Base-by-base conservation (phyloP, 2,329 filamentous ascomycete genomes). In the Fusarium fracticaudum region DNA sequence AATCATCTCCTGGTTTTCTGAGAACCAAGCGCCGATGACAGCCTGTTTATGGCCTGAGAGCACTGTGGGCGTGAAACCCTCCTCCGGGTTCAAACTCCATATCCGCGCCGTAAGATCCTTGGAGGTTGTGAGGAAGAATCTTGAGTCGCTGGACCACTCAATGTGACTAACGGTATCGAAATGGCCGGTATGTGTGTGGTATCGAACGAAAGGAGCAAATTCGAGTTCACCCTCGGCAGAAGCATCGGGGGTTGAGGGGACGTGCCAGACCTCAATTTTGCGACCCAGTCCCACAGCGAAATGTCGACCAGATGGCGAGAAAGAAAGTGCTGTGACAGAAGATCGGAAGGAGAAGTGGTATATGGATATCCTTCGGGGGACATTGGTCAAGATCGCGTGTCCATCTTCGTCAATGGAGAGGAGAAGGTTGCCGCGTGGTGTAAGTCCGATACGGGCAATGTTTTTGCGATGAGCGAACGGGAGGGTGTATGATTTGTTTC, bases 11-110 rank as follows among this genome's bases (percentile, higher is more conserved):
- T 99, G 96, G 77, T 97, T 92, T 71, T 93, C 91, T 2, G 95
- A 97, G 81, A 99, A 99, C 91, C 95, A 99, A n/a, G 95, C 95
- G n/a, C 93, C 94, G 62, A 97, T 88, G 7, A 99, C 93, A 22
- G 90, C 92, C 82, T 98, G 95, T 81, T 95, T 92, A 83, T 99
- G 97, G 4, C 96, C 96, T 8, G 94, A 92, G 71, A 99, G 85
- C 22, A 95, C 94, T 4, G 96, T 99, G 2, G 96, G 95, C 57
- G 91, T 90, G 83, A 98, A 98, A 4, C 93, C 94, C 69, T 96
- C 93, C 79, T 98, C 94, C 3, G 91, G 88, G 76, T 97, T 89
- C 75, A 98, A 85, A 81, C 95, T 98, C 96, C 96, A 99, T 90
- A 99, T 94, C 80, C 95, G 90, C 44, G 94, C 93, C 1, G 95